Evolutionary conservation across 108 stramenopile species (phyloP).

Genomic region (Skeletonema menzelii): DNA sequence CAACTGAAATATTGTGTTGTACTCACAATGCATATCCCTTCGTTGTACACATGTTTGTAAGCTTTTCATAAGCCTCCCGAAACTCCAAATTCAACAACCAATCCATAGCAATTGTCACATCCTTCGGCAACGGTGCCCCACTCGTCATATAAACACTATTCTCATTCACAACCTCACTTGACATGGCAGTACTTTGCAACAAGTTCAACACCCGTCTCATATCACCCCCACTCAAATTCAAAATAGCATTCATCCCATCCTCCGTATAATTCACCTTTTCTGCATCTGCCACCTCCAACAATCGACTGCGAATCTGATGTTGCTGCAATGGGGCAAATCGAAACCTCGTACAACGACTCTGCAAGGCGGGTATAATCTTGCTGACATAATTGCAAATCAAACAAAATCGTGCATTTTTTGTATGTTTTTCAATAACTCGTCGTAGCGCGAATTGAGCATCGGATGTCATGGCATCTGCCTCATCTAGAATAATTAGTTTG

Average conservation of each 20-base stretch:
- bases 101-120: conserved; percentile 61
- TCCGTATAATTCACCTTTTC: conserved; percentile 64
- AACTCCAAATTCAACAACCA: conserved; percentile 76
- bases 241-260: conserved; percentile 77
- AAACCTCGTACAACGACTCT: conserved; percentile 92
- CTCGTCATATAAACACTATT: conserved; percentile 78
- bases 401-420: conserved; percentile 93
- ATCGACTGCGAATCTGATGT: conserved; percentile 76
- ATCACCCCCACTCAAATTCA: conserved; percentile 81
- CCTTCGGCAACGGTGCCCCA: conserved; percentile 80
- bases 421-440: conserved; percentile 91
- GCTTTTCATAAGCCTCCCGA: conserved; percentile 52
- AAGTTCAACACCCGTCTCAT: conserved; percentile 93
- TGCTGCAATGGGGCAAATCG: conserved; percentile 89
- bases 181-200: conserved; percentile 89
- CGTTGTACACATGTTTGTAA: conserved; percentile 55
- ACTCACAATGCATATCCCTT: conserved; percentile 77
- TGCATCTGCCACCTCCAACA: conserved; percentile 70
- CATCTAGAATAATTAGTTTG: conserved; percentile 93
- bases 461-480: conserved; percentile 94
- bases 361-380: conserved; percentile 96
- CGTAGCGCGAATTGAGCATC: conserved; percentile 94
- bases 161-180: conserved; percentile 59
- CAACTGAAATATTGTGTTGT: neutral
- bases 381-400: conserved; percentile 96